Percentiles rank a stretch among this genome's conserved stretches.
Evolutionary conservation across 2,329 filamentous ascomycete species (phyloP).

Genomic region (Neofusicoccum kwambonambiense): DNA sequence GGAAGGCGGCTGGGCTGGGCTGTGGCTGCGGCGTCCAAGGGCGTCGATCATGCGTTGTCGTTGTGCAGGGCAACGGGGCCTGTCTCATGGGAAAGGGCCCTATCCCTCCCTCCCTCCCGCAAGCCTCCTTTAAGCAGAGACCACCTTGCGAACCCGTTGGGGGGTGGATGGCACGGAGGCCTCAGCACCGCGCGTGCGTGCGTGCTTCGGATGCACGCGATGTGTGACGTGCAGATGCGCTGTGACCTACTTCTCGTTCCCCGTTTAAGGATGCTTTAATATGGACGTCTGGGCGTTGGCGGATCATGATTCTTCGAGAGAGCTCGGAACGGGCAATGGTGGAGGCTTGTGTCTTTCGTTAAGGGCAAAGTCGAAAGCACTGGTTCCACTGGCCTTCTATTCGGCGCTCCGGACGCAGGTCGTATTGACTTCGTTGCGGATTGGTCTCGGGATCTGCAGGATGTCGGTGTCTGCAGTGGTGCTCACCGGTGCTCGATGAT

Average conservation of each 20-base stretch:
- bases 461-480: not conserved
- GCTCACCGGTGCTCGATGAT: not conserved
- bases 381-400: no score
- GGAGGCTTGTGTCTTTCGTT: no score
- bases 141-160: not conserved
- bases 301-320: not conserved
- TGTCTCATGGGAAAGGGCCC: not conserved
- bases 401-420: no score
- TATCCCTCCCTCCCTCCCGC: not conserved
- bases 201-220: not conserved
- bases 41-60: not conserved
- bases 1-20: not conserved
- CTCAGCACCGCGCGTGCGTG: not conserved
- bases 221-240: conserved; percentile 7
- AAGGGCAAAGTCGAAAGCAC: no score
- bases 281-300: not conserved
- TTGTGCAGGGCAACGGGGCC: not conserved
- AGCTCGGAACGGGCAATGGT: no score
- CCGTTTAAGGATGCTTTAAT: not conserved
- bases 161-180: not conserved
- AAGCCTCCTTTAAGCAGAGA: not conserved
- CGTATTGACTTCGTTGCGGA: not conserved
- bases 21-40: not conserved
- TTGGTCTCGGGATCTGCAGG: not conserved
- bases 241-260: not conserved